phyloP scores from a whole-genome alignment of 208 protist species.

The Strigomonas culicis region DNA sequence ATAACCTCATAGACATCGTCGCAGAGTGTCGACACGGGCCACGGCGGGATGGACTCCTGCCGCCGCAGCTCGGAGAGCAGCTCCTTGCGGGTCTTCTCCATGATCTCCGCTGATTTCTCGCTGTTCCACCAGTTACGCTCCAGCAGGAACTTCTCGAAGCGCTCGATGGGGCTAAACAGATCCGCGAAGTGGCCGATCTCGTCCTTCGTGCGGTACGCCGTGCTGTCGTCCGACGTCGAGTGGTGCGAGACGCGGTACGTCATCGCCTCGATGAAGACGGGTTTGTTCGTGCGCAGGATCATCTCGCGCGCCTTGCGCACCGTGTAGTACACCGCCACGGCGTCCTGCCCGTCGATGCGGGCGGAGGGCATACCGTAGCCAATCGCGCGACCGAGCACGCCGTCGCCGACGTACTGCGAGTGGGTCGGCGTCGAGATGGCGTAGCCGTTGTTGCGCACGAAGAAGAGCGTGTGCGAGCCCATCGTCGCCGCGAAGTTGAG shows the following conservation, averaged over 20 bases:
- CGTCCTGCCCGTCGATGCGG: constrained; percentile 96
- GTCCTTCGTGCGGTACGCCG: constrained; percentile 72
- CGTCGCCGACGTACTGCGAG: constrained; percentile 96
- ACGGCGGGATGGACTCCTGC: constrained; percentile 62
- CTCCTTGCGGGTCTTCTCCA: constrained; percentile 38
- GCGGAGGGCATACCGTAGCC: constrained; percentile 90
- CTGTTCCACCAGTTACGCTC: constrained; percentile 53
- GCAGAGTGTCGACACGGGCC: constrained; percentile 43
- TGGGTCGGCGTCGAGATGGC: constrained; percentile 95
- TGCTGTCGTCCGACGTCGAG: constrained; percentile 95
- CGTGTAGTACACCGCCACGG: constrained; percentile 93
- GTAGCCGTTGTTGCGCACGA: constrained; percentile 94
- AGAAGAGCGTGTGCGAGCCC: constrained; percentile 91
- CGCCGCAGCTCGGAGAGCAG: constrained; percentile 55
- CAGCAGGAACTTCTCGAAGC: constrained; percentile 66
- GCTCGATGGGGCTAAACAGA: constrained; percentile 54
- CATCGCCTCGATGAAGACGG: constrained; percentile 96
- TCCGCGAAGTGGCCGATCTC: constrained; percentile 54
- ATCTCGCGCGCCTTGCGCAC: constrained; percentile 84
- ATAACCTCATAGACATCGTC: constrained; percentile 60
- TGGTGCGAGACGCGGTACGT: constrained; percentile 95
- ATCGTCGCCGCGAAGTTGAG: constrained; percentile 96
- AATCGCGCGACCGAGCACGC: constrained; percentile 75
- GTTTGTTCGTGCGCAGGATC: constrained; percentile 68
- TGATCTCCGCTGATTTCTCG: constrained; percentile 39